phyloP scores from a whole-genome alignment of 129 eudicot species.

The Deinandra increscens region DNA sequence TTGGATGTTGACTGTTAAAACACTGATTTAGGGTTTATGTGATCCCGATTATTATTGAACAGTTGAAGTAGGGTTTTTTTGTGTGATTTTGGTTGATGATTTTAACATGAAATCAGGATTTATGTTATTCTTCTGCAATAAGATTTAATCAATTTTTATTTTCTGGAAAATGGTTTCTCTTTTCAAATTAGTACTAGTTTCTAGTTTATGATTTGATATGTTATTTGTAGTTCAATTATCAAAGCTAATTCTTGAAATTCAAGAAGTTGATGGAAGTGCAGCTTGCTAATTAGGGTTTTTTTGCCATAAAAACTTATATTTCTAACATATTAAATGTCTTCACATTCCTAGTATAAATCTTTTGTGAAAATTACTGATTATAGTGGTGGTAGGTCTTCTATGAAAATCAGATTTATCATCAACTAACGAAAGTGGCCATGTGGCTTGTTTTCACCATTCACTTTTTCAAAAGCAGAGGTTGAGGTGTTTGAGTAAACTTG shows the following conservation, averaged over 20 bases:
- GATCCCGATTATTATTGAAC: neutral
- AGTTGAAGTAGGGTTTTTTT: conserved; percentile 17
- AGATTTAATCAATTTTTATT: neutral
- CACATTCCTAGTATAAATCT: neutral
- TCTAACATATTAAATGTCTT: conserved; percentile 6
- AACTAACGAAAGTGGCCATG: neutral
- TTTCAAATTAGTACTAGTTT: neutral
- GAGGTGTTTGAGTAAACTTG: neutral
- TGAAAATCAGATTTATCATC: no score
- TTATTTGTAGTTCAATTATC: conserved; percentile 1
- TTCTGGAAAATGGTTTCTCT: neutral
- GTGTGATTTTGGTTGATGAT: conserved; percentile 19
- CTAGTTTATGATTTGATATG: neutral
- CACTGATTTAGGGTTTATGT: conserved; percentile 23
- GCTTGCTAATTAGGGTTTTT: conserved; percentile 3
- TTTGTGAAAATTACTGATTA: conserved; percentile 1
- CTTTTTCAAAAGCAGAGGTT: neutral
- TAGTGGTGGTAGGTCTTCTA: conserved; percentile 15
- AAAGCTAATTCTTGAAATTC: neutral
- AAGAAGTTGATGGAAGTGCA: conserved; percentile 5
- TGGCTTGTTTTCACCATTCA: neutral
- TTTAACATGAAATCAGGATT: conserved; percentile 9
- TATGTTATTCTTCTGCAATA: conserved; percentile 4
- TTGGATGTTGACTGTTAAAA: conserved; percentile 15
- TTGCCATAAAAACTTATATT: neutral